Base-by-base conservation (phyloP, 176 grass and related monocot species). In the Oryza meridionalis region DNA sequence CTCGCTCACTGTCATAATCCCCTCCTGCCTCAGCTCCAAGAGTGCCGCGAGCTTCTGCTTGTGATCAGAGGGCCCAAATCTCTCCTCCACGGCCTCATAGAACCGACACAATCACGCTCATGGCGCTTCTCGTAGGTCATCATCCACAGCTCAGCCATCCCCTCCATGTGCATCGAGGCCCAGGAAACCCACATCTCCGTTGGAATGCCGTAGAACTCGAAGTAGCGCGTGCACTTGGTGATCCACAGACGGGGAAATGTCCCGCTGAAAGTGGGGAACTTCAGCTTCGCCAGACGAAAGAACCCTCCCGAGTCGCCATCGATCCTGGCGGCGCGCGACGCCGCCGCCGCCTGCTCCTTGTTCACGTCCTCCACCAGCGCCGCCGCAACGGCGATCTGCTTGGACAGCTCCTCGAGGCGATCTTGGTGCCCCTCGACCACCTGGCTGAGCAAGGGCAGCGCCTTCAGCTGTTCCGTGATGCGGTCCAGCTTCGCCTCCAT, bases 91-190 rank as follows among this genome's bases (percentile, higher is more conserved):
- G 51, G 51, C 74, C 32, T 61, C 17, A 32, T 51, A 77, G 37
- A 77, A 62, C 35, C 12, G 74, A 40, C 37, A 32, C 32, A 77
- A 22, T 49, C 74, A 77, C 2, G 19, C 51, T 61, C 74, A 22
- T 21, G 51, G 2, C 33, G 51, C 29, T 61, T 77, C 51, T 38
- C 12, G 19, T 77, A 55, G 33, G 29, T 77, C 32, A 61, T 11
- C 51, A 40, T 77, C 51, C 74, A 77, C 51, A 40, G 19, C 16
- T 5, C 7, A 55, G 74, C 51, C 17, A 19, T 61, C 29, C 51
- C 74, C 58, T 77, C 51, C 51, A 77, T 77, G 74, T 77, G 74
- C 31, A 61, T 59, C 19, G 74, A 77, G 21, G 50, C 51, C 74
- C 51, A 77, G 5, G 19, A 6, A 35, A 77, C 74, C 50, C 51